Evolutionary conservation across 805 yeast species (phyloP).

Genomic region (Metschnikowia hibisci): DNA sequence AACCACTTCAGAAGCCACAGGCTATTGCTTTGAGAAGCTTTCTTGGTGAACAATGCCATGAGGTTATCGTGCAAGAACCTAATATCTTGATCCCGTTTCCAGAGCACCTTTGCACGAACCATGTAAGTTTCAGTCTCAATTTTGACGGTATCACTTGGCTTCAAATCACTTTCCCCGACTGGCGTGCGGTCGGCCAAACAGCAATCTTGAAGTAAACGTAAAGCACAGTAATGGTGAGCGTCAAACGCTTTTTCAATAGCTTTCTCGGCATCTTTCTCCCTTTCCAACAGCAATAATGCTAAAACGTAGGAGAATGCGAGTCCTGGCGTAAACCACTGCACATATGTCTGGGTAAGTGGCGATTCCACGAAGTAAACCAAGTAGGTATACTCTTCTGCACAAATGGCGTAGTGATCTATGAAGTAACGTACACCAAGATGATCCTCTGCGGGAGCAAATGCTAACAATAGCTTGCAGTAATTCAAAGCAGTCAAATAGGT

Average conservation of each 20-base stretch:
- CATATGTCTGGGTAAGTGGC: slow-evolving; percentile 53
- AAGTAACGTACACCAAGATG: slow-evolving; percentile 82
- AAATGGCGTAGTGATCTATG: slow-evolving; percentile 72
- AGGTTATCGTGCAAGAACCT: slow-evolving; percentile 48
- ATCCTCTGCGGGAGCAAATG: slow-evolving; percentile 73
- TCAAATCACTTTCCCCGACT: slow-evolving; percentile 1
- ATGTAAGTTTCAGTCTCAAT: slow-evolving; percentile 56
- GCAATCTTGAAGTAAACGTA: slow-evolving; percentile 45
- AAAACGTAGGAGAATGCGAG: slow-evolving; percentile 61
- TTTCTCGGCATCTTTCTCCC: slow-evolving; percentile 41
- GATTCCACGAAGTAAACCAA: slow-evolving; percentile 55
- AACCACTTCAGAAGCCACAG: slow-evolving; percentile 15
- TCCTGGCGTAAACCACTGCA: slow-evolving; percentile 70
- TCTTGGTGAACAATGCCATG: slow-evolving; percentile 16
- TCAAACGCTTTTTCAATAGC: slow-evolving; percentile 49
- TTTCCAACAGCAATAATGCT: slow-evolving; percentile 49
- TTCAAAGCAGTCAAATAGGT: slow-evolving; percentile 73
- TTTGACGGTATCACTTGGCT: slow-evolving; percentile 26
- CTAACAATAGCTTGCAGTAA: slow-evolving; percentile 65
- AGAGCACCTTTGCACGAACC: slow-evolving; percentile 50
- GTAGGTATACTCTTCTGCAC: slow-evolving; percentile 61
- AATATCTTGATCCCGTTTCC: slow-evolving; percentile 48
- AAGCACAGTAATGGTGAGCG: slow-evolving; percentile 56
- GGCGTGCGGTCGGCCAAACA: slow-evolving; percentile 26
- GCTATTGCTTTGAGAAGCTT: neutral